Conservation (phyloP, 495 filamentous ascomycete genomes). For the Podospora australis region DNA sequence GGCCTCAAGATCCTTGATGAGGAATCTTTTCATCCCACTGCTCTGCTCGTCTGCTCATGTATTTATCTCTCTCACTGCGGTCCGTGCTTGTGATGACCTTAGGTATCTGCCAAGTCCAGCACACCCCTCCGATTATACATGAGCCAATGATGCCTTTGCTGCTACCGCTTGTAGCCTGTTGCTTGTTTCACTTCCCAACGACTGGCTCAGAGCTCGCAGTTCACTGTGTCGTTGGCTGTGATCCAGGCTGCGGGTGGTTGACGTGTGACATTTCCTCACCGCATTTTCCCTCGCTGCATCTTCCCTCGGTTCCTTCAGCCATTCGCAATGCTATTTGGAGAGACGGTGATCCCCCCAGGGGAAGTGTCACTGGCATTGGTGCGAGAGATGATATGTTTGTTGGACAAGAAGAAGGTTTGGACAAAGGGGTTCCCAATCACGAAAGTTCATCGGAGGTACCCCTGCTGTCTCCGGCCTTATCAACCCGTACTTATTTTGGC, state of each 20-base stretch:
- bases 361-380: no score
- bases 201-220: background rate
- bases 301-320: no score
- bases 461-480: background rate
- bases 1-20: background rate
- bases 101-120: background rate
- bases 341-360: no score
- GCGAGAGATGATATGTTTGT: no score
- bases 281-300: no score
- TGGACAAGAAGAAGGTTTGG: no score
- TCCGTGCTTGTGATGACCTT: background rate
- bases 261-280: no score
- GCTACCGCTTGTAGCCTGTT: background rate
- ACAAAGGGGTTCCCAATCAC: no score
- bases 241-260: no score
- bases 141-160: background rate
- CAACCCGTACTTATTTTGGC: background rate
- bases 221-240: background rate
- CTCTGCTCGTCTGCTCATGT: background rate
- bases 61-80: background rate
- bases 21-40: background rate
- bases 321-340: no score
- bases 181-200: background rate
- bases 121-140: background rate
- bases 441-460: no score